Evolutionary conservation across 768 basidiomycete genomes (phyloP).

Genomic region (Rhodotorula kratochvilovae): DNA sequence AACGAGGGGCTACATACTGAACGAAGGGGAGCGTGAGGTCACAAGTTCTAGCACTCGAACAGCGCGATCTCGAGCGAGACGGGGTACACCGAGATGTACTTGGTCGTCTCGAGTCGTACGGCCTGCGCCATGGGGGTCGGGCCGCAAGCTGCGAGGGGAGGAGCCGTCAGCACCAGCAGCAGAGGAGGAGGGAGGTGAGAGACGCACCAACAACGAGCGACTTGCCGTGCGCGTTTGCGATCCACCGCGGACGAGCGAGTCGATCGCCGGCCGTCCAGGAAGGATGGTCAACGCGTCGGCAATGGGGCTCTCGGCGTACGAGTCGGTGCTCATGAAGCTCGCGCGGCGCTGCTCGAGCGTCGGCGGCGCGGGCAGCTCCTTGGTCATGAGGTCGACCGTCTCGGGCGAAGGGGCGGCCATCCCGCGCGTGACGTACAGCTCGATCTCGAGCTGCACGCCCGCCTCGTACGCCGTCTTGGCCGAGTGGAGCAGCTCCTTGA

Average conservation of each 20-base stretch:
- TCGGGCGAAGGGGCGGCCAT: conserved; percentile 24
- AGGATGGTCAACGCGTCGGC: conserved; percentile 24
- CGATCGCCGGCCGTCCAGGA: conserved; percentile 13
- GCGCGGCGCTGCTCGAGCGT: conserved; percentile 20
- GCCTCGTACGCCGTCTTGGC: conserved; percentile 34
- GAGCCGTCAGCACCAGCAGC: neutral
- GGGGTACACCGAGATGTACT: conserved; percentile 18
- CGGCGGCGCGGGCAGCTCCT: conserved; percentile 28
- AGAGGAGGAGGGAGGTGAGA: neutral
- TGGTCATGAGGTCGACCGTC: conserved; percentile 28
- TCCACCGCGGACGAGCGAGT: conserved; percentile 20
- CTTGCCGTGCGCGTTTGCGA: conserved; percentile 21
- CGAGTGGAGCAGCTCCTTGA: conserved; percentile 23
- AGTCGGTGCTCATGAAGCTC: conserved; percentile 11
- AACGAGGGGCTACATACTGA: too few species aligned
- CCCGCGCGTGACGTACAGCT: conserved; percentile 28
- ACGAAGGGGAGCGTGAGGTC: too few species aligned
- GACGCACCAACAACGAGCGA: conserved; percentile 26
- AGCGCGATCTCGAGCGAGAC: conserved; percentile 32
- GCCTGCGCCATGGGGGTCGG: conserved; percentile 19
- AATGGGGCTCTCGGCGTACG: conserved; percentile 17
- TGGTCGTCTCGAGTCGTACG: conserved; percentile 23
- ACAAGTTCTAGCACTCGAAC: conserved; percentile 26
- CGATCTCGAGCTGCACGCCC: conserved; percentile 26
- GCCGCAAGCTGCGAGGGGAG: conserved; percentile 10